Conservation (phyloP, 208 protist genomes). For the Acanthamoeba castellanii region DNA sequence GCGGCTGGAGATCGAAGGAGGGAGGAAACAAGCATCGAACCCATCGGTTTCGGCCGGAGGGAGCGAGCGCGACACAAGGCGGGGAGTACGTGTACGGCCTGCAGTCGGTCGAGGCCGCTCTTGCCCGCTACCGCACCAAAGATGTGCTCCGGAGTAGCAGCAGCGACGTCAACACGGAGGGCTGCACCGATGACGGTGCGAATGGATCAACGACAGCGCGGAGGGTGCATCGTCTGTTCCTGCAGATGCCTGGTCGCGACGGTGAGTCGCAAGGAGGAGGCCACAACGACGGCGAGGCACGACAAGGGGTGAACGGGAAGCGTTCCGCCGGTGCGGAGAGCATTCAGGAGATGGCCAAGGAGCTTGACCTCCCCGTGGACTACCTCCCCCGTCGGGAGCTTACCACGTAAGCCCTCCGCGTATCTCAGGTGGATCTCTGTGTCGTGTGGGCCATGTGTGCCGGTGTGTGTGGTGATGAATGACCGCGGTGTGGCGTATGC, state of each 20-base stretch:
- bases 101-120: conserved; percentile 30
- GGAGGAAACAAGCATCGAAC: background rate
- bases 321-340: background rate
- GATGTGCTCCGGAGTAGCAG: background rate
- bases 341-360: background rate
- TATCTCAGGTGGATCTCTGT: background rate
- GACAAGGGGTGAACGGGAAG: background rate
- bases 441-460: background rate
- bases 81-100: conserved; percentile 55
- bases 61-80: background rate
- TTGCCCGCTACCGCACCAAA: background rate
- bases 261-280: background rate
- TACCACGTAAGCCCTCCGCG: background rate
- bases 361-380: background rate
- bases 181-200: background rate
- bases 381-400: background rate
- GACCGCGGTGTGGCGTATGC: background rate
- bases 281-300: too few relatives aligned
- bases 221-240: background rate
- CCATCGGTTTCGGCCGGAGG: background rate
- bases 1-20: too few relatives aligned
- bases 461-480: background rate
- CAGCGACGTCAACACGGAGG: background rate
- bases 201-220: background rate
- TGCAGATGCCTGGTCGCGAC: background rate